These are phyloP conservation scores for Colletotrichum sp. DNA, from an alignment of 2,329 filamentous ascomycete species.

Conservation along the genomic window DNA sequence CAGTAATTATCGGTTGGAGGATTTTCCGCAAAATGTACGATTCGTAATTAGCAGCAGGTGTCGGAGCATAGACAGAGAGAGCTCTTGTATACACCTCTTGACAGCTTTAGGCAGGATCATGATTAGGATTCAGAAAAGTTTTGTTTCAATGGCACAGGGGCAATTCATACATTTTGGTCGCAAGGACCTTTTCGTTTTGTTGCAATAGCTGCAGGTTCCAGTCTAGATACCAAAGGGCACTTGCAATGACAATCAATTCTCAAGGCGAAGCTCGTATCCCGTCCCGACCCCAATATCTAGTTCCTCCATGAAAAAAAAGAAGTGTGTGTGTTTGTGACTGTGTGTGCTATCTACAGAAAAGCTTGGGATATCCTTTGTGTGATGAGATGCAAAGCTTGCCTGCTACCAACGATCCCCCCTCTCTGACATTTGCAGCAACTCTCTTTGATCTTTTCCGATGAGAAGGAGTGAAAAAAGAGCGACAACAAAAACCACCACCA, in stretches of 20 bases:
- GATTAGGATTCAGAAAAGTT: background rate
- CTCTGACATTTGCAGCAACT: background rate
- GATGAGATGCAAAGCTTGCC: constrained; percentile 23
- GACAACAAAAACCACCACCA: background rate
- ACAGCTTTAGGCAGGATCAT: background rate
- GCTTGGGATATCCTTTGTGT: constrained; percentile 30
- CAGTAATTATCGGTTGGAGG: background rate
- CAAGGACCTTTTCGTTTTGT: background rate
- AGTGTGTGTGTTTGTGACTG: constrained; percentile 13
- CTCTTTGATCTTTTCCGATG: background rate
- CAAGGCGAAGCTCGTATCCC: constrained; percentile 14
- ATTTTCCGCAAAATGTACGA: background rate
- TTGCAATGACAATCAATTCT: constrained; percentile 20
- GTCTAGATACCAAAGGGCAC: background rate
- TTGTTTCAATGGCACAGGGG: background rate
- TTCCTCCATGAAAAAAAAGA: constrained; percentile 8
- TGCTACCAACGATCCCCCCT: constrained; percentile 5
- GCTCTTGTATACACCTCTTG: background rate
- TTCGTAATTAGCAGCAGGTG: background rate
- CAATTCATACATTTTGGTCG: background rate
- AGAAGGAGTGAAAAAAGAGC: background rate
- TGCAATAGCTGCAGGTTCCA: background rate
- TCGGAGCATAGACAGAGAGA: background rate
- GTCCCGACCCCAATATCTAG: constrained; percentile 10
- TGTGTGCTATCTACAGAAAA: constrained; percentile 31